These are phyloP conservation scores for Asterella californica DNA, from an alignment of 225 moss, liverwort and hornwort genomes.

Conservation along the genomic window DNA sequence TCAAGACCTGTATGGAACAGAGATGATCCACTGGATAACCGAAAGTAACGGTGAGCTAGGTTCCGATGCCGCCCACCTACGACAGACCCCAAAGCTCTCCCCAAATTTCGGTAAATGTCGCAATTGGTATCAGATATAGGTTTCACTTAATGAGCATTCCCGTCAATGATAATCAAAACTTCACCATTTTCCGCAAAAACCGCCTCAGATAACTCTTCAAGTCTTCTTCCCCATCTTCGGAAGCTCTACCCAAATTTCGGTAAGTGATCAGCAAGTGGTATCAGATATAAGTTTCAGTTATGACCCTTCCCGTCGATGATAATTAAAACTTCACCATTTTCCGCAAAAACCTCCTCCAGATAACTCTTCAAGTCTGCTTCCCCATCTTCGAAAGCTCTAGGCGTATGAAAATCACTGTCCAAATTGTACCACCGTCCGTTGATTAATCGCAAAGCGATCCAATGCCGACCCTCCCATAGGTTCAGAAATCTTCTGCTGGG, in stretches of 20 bases:
- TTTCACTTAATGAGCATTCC: slow-evolving; percentile 6
- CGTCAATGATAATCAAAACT: slow-evolving; percentile 57
- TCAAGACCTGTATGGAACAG: too few relatives aligned
- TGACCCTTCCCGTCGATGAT: slow-evolving; percentile 36
- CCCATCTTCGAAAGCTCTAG: slow-evolving; percentile 42
- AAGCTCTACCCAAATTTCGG: slow-evolving; percentile 15
- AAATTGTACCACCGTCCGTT: slow-evolving; percentile 76
- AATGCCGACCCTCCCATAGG: slow-evolving; percentile 72
- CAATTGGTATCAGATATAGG: background rate
- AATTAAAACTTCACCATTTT: slow-evolving; percentile 58
- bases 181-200: slow-evolving; percentile 49
- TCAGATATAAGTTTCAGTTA: background rate
- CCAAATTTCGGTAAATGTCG: background rate
- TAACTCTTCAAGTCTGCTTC: slow-evolving; percentile 51
- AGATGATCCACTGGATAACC: too few relatives aligned
- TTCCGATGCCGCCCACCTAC: too few relatives aligned
- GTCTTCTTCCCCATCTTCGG: slow-evolving; percentile 46
- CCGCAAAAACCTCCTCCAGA: slow-evolving; percentile 40
- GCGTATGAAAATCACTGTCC: slow-evolving; percentile 62
- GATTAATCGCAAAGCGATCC: slow-evolving; percentile 70
- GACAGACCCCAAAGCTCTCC: slow-evolving; percentile 23
- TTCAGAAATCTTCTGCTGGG: slow-evolving; percentile 41
- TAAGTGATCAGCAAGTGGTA: background rate
- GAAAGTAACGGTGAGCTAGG: too few relatives aligned
- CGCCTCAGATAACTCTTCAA: slow-evolving; percentile 47